Conservation (phyloP, 768 basidiomycete species). For the Boletus sensibilis region DNA sequence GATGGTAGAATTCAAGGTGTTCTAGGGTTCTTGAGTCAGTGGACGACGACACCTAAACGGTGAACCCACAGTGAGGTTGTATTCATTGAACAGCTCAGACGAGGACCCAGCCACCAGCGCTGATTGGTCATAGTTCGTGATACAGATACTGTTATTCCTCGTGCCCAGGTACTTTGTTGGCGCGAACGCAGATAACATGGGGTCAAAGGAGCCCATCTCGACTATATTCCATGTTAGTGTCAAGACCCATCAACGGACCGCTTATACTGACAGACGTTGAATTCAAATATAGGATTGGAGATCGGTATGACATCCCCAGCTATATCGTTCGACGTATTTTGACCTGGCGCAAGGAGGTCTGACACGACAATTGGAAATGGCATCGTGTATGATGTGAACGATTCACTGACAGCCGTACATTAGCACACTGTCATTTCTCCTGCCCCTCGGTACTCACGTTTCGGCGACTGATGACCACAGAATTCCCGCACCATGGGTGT, state of each 20-base stretch:
- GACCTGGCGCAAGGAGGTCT: conserved; percentile 23
- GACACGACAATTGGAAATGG: conserved; percentile 43
- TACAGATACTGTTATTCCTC: conserved; percentile 30
- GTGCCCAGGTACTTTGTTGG: conserved; percentile 46
- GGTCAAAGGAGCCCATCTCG: conserved; percentile 44
- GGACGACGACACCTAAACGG: neutral
- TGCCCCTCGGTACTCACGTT: conserved; percentile 26
- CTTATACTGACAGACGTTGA: conserved; percentile 33
- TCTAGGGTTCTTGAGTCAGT: conserved; percentile 5
- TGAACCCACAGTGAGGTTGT: conserved; percentile 29
- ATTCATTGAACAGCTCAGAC: conserved; percentile 34
- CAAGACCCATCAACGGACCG: neutral
- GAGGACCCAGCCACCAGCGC: conserved; percentile 42
- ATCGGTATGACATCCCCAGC: conserved; percentile 28
- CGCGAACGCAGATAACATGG: conserved; percentile 45
- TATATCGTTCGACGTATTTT: conserved; percentile 24
- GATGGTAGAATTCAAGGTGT: conserved; percentile 5
- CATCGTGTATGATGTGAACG: conserved; percentile 34
- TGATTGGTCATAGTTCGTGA: conserved; percentile 38
- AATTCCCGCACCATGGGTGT: conserved; percentile 35
- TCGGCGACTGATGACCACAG: conserved; percentile 35
- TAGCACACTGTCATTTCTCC: neutral
- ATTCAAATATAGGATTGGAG: conserved; percentile 35
- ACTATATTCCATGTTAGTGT: conserved; percentile 21
- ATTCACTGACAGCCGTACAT: conserved; percentile 20